Evolutionary conservation across 805 yeast species (phyloP).

Genomic region (Teunomyces panamensis): DNA sequence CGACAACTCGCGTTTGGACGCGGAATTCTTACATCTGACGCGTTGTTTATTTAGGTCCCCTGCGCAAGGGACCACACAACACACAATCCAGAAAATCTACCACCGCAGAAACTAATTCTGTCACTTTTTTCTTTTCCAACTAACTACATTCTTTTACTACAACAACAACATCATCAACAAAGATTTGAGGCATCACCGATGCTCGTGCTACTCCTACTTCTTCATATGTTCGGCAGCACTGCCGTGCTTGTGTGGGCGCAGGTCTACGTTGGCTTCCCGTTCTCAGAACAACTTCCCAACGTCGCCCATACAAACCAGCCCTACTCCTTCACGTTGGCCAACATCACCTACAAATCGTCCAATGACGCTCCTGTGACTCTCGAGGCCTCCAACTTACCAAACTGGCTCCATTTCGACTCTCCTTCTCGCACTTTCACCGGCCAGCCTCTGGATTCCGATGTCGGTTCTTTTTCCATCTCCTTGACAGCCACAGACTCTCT

Average conservation of each 20-base stretch:
- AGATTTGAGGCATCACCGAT: conserved; percentile 3
- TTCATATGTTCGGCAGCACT: conserved; percentile 8
- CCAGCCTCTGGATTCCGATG: conserved; percentile 52
- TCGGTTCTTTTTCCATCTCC: conserved; percentile 37
- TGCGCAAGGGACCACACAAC: not conserved
- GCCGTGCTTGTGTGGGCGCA: conserved; percentile 30
- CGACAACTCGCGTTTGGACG: not conserved
- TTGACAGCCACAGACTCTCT: conserved; percentile 66
- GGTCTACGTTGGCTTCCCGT: conserved; percentile 70
- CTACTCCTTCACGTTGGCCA: conserved; percentile 65
- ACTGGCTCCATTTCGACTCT: conserved; percentile 76
- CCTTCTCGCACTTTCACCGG: conserved; percentile 64
- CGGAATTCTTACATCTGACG: not conserved
- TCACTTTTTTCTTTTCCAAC: not conserved
- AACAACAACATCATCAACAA: not conserved
- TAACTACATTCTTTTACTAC: not conserved
- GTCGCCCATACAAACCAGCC: conserved; percentile 69
- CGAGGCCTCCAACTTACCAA: conserved; percentile 58
- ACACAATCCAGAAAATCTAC: not conserved
- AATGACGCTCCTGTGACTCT: conserved; percentile 46
- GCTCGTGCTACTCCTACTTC: conserved; percentile 9
- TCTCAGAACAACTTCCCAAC: conserved; percentile 79
- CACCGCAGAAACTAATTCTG: not conserved
- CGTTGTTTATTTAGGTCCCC: not conserved
- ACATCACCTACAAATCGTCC: conserved; percentile 57